Evolutionary conservation across 225 moss, liverwort and hornwort genomes (phyloP).

Genomic region (Straminergon stramineum): DNA sequence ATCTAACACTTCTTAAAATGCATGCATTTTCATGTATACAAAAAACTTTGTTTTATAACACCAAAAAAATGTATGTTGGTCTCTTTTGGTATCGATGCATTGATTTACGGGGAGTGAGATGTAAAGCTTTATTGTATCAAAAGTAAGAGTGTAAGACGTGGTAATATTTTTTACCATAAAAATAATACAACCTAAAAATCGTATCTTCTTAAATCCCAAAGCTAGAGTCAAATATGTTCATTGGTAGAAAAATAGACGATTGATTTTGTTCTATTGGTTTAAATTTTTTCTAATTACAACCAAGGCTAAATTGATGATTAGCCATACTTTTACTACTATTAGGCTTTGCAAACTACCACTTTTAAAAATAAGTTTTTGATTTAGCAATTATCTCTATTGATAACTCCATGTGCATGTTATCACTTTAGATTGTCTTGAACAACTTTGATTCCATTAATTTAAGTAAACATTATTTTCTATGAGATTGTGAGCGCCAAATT

Average conservation of each 20-base stretch:
- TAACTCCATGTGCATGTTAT: fast-evolving
- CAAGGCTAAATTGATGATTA: background rate
- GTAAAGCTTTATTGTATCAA: background rate
- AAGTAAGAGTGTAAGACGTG: fast-evolving
- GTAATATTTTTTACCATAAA: background rate
- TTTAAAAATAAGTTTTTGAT: background rate
- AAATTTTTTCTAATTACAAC: too few relatives aligned
- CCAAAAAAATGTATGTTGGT: too few relatives aligned
- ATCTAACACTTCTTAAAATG: background rate
- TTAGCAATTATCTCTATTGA: too few relatives aligned
- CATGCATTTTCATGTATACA: fast-evolving
- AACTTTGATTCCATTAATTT: background rate
- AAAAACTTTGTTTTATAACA: background rate
- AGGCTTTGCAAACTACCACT: background rate
- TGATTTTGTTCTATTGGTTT: background rate
- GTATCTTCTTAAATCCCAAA: background rate
- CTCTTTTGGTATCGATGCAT: background rate
- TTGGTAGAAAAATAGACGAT: background rate
- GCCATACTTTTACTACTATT: background rate
- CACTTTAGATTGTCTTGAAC: too few relatives aligned
- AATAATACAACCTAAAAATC: too few relatives aligned
- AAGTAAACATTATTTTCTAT: too few relatives aligned
- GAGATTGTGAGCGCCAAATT: too few relatives aligned
- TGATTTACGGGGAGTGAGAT: too few relatives aligned
- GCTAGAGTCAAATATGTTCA: background rate